Evolutionary conservation across 495 filamentous ascomycete species (phyloP).

Genomic region (Lasiosphaeria miniovina): DNA sequence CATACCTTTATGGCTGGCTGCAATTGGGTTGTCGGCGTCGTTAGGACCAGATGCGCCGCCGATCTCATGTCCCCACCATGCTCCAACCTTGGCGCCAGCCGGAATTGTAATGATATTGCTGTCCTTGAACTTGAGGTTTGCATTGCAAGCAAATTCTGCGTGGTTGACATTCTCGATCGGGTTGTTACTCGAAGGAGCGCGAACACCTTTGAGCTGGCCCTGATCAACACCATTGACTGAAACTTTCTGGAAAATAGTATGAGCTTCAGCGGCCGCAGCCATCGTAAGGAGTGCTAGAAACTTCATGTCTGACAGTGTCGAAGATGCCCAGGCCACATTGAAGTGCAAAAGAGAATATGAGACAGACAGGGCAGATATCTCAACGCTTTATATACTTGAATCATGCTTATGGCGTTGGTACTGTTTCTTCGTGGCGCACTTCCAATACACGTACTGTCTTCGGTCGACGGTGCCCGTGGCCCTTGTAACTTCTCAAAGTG

Average conservation of each 20-base stretch:
- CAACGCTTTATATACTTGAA: background rate
- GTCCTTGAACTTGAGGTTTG: conserved; percentile 28
- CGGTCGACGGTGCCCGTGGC: no score
- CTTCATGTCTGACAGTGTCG: conserved; percentile 37
- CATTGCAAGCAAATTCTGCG: conserved; percentile 41
- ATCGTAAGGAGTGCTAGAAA: conserved; percentile 28
- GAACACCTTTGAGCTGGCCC: conserved; percentile 35
- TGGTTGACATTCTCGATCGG: conserved; percentile 42
- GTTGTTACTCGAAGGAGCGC: conserved; percentile 42
- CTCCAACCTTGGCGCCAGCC: conserved; percentile 44
- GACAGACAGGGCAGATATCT: background rate
- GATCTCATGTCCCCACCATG: conserved; percentile 49
- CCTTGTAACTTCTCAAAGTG: no score
- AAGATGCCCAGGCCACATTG: background rate
- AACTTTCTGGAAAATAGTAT: conserved; percentile 52
- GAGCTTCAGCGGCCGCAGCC: conserved; percentile 36
- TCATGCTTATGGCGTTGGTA: no score
- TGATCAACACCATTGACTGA: conserved; percentile 50
- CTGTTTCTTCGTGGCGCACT: no score
- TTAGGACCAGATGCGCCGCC: conserved; percentile 47
- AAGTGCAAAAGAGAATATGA: background rate
- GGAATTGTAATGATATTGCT: conserved; percentile 47
- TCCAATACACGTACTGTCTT: no score
- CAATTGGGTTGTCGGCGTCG: conserved; percentile 33
- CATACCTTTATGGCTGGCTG: conserved; percentile 41